A percentile compares a stretch with the other conserved stretches of the same genome.
phyloP scores from a whole-genome alignment of 371 early-diverging fungal species.

The Circinella umbellata region DNA sequence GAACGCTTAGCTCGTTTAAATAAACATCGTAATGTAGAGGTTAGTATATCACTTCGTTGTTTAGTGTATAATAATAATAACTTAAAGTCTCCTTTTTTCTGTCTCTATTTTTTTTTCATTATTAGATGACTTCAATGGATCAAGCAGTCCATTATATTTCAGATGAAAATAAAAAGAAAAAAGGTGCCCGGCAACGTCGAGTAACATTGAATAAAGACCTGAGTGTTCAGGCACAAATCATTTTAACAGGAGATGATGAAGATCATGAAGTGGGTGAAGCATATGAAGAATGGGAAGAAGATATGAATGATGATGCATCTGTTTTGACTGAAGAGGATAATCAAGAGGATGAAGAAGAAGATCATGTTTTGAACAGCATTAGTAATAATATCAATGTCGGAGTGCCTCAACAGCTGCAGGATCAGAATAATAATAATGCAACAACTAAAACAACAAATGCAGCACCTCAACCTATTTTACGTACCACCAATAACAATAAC shows the following conservation, averaged over 20 bases:
- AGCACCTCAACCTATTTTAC: background rate
- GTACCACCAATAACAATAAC: background rate
- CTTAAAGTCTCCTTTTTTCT: no score
- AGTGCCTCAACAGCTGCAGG: conserved; percentile 10
- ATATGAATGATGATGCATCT: conserved; percentile 31
- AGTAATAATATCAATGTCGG: background rate
- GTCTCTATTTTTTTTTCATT: background rate
- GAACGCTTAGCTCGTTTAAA: conserved; percentile 92
- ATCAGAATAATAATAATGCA: conserved; percentile 2
- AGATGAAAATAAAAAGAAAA: conserved; percentile 13
- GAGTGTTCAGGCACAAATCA: conserved; percentile 30
- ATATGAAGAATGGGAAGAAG: conserved; percentile 43
- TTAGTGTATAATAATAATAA: background rate
- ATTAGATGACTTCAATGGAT: conserved; percentile 42
- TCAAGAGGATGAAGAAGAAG: conserved; percentile 14
- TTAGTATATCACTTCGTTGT: conserved; percentile 12
- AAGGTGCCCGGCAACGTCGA: conserved; percentile 5
- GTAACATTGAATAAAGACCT: conserved; percentile 28
- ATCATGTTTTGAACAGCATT: background rate
- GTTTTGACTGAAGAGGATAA: background rate
- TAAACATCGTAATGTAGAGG: conserved; percentile 79
- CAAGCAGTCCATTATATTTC: conserved; percentile 33
- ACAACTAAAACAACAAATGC: background rate
- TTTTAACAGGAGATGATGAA: conserved; percentile 31
- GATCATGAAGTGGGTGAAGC: conserved; percentile 34